Percentiles rank a stretch among this genome's conserved stretches.
Conservation (phyloP, 1,284 basidiomycete genomes). For the Rhodotorula mucilaginosa region DNA sequence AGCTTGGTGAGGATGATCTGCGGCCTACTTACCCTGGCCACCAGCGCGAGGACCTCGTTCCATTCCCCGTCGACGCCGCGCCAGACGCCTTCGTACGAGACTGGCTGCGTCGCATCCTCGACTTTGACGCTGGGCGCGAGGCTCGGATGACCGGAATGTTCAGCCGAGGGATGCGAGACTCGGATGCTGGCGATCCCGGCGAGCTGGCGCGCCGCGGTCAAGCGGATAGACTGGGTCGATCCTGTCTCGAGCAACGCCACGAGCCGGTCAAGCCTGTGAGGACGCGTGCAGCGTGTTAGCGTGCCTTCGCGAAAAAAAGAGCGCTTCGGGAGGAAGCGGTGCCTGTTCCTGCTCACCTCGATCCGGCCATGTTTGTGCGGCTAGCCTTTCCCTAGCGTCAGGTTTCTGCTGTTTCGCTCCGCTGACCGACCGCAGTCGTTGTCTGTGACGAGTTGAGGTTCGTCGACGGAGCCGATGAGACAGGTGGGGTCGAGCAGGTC, state of each 20-base stretch:
- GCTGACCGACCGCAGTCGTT: too few species aligned
- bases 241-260: slow-evolving; percentile 86
- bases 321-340: background rate
- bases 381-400: background rate
- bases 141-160: slow-evolving; percentile 11
- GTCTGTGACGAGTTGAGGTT: too few species aligned
- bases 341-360: slow-evolving; percentile 1
- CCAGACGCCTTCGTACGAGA: slow-evolving; percentile 55
- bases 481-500: too few species aligned
- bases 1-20: slow-evolving; percentile 27
- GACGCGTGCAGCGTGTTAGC: background rate
- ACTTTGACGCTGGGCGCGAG: slow-evolving; percentile 27
- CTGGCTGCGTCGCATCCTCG: slow-evolving; percentile 59
- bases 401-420: too few species aligned
- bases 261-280: slow-evolving; percentile 78
- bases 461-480: too few species aligned
- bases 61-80: slow-evolving; percentile 64
- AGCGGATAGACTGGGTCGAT: slow-evolving; percentile 76
- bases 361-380: slow-evolving; percentile 5
- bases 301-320: background rate
- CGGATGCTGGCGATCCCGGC: slow-evolving; percentile 82
- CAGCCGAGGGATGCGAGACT: slow-evolving; percentile 51
- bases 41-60: slow-evolving; percentile 75
- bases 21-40: slow-evolving; percentile 62
- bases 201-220: slow-evolving; percentile 87